Evolutionary conservation across 805 yeast genomes (phyloP).

Genomic region (Starmerella powellii): DNA sequence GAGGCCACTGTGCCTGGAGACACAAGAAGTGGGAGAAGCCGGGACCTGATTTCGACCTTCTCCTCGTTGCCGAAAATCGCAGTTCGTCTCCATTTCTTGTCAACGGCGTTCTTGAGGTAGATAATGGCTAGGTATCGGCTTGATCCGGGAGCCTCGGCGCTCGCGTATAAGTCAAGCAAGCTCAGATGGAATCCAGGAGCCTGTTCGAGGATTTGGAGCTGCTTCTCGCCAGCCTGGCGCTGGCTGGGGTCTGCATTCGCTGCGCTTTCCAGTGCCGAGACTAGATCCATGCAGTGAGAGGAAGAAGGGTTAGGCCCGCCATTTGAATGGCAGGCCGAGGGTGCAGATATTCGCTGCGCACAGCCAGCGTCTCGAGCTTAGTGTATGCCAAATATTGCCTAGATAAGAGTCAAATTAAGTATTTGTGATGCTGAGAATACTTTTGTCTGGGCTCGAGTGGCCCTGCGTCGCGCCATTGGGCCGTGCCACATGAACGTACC

Average conservation of each 20-base stretch:
- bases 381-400: no score
- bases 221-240: conserved; percentile 20
- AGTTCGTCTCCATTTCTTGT: conserved; percentile 69
- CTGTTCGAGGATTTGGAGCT: conserved; percentile 6
- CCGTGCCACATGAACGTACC: no score
- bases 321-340: no score
- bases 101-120: conserved; percentile 78
- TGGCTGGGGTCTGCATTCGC: conserved; percentile 14
- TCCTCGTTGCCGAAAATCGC: conserved; percentile 52
- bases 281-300: conserved; percentile 9
- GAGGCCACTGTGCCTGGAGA: conserved; percentile 39
- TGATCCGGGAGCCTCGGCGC: conserved; percentile 25
- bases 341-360: no score
- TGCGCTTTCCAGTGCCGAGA: conserved; percentile 19
- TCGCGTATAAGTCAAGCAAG: conserved; percentile 18
- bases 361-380: no score
- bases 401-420: no score
- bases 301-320: neutral
- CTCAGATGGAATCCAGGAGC: conserved; percentile 16
- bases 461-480: no score
- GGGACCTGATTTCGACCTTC: conserved; percentile 39
- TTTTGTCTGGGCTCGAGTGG: no score
- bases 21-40: conserved; percentile 4
- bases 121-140: conserved; percentile 78
- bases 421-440: no score